phyloP scores from a whole-genome alignment of 2,329 filamentous ascomycete genomes.

The Arthrobotrys sinensis region DNA sequence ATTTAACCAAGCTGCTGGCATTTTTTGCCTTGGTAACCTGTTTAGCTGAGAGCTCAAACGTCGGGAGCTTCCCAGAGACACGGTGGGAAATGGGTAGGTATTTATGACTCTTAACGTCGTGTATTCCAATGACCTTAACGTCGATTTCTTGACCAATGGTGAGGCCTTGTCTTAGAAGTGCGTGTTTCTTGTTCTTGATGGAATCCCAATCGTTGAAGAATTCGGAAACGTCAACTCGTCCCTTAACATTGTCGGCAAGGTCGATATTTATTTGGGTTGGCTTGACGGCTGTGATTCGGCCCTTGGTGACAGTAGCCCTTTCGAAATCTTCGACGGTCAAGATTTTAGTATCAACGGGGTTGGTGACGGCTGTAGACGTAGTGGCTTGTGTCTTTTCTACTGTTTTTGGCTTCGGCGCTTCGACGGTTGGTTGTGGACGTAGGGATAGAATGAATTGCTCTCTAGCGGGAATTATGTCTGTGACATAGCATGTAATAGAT shows the following conservation, averaged over 20 bases:
- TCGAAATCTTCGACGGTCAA: slow-evolving; percentile 79
- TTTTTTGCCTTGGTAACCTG: slow-evolving; percentile 73
- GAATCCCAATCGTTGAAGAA: slow-evolving; percentile 90
- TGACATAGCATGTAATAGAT: slow-evolving; percentile 80
- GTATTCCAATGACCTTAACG: slow-evolving; percentile 86
- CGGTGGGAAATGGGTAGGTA: slow-evolving; percentile 94
- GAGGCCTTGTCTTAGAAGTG: slow-evolving; percentile 75
- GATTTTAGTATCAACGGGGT: slow-evolving; percentile 77
- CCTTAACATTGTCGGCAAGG: slow-evolving; percentile 87
- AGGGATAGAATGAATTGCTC: slow-evolving; percentile 79
- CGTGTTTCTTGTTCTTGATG: slow-evolving; percentile 84
- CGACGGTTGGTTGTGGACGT: slow-evolving; percentile 69
- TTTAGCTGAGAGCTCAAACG: slow-evolving; percentile 90
- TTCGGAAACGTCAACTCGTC: slow-evolving; percentile 93
- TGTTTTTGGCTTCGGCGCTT: slow-evolving; percentile 69
- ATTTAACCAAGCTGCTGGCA: slow-evolving; percentile 74
- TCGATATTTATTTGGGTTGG: slow-evolving; percentile 93
- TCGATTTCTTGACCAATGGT: slow-evolving; percentile 78
- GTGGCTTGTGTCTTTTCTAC: slow-evolving; percentile 65
- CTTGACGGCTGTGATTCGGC: slow-evolving; percentile 85
- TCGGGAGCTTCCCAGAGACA: slow-evolving; percentile 76
- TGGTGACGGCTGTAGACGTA: slow-evolving; percentile 68
- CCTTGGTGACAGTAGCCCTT: slow-evolving; percentile 81
- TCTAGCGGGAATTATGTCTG: slow-evolving; percentile 79
- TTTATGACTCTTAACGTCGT: slow-evolving; percentile 89